Evolutionary conservation across 148 eudicot species (phyloP).

Genomic region (Arctostaphylos glauca): DNA sequence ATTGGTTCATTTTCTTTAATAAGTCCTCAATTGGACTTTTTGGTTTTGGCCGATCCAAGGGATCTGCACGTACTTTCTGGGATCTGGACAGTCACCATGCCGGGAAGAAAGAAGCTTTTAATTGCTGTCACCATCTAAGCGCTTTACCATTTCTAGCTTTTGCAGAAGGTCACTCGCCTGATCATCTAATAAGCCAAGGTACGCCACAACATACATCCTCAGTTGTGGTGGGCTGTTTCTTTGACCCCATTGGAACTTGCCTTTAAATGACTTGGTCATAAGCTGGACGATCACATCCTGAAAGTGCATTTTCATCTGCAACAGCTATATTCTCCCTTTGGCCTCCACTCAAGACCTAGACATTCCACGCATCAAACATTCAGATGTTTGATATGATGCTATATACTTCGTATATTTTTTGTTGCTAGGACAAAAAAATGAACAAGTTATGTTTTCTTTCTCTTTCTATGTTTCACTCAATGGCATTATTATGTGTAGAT

Average conservation of each 20-base stretch:
- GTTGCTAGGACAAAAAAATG: neutral
- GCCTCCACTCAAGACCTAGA: conserved; percentile 62
- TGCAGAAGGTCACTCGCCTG: neutral
- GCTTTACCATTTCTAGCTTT: neutral
- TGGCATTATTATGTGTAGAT: conserved; percentile 4
- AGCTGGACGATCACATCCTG: conserved; percentile 67
- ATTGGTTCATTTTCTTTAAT: conserved; percentile 54
- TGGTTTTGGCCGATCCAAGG: conserved; percentile 50
- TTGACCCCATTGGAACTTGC: conserved; percentile 69
- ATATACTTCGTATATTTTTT: neutral
- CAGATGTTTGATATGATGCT: neutral
- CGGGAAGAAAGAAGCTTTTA: neutral
- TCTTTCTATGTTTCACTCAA: neutral
- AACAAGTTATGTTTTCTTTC: neutral
- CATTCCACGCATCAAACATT: neutral
- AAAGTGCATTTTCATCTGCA: conserved; percentile 77
- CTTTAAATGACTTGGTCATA: conserved; percentile 67
- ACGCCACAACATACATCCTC: conserved; percentile 60
- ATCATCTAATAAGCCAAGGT: conserved; percentile 63
- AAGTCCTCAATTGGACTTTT: conserved; percentile 33
- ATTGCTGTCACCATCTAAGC: neutral
- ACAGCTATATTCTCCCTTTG: conserved; percentile 60
- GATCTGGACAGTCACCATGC: conserved; percentile 46
- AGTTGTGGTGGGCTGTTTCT: conserved; percentile 47
- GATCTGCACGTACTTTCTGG: conserved; percentile 34